phyloP scores from a whole-genome alignment of 257 asterid species.

The Haberlea rhodopensis region DNA sequence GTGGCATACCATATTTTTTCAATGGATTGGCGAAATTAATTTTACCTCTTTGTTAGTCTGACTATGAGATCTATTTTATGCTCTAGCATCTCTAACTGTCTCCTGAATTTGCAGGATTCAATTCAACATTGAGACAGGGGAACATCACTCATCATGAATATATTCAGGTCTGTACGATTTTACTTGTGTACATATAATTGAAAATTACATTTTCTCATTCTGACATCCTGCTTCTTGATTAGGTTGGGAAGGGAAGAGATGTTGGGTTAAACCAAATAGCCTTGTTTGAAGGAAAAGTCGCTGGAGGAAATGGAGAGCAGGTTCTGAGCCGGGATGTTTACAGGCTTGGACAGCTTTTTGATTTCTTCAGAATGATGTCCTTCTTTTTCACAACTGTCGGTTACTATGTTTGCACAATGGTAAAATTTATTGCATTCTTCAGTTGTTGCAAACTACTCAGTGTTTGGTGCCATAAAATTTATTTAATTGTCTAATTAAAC shows the following conservation, averaged over 20 bases:
- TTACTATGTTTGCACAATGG: constrained; percentile 97
- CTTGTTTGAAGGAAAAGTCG: constrained; percentile 95
- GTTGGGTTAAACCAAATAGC: constrained; percentile 99
- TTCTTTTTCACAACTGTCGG: constrained; percentile 96
- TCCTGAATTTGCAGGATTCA: constrained; percentile 65
- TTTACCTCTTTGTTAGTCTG: neutral
- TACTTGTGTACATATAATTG: constrained; percentile 14
- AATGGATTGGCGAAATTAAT: too few species aligned
- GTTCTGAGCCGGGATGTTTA: constrained; percentile 96
- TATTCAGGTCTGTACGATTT: constrained; percentile 49
- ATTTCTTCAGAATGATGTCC: constrained; percentile 93
- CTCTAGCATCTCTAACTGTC: constrained; percentile 23
- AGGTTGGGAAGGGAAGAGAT: constrained; percentile 99
- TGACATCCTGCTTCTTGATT: constrained; percentile 28
- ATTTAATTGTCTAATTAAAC: constrained; percentile 25
- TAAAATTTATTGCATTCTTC: constrained; percentile 30
- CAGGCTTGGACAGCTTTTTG: constrained; percentile 94
- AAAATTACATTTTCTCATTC: constrained; percentile 12
- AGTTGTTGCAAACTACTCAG: constrained; percentile 9
- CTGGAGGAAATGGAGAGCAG: constrained; percentile 99
- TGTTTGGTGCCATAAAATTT: constrained; percentile 12
- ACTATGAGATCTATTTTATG: constrained; percentile 19
- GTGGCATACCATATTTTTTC: too few species aligned
- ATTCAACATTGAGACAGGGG: constrained; percentile 96
- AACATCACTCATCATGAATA: constrained; percentile 97